Evolutionary conservation across 768 basidiomycete genomes (phyloP), one percentile per base, ranked within the genome.

Genomic region (Pleurotus ostreatus): DNA sequence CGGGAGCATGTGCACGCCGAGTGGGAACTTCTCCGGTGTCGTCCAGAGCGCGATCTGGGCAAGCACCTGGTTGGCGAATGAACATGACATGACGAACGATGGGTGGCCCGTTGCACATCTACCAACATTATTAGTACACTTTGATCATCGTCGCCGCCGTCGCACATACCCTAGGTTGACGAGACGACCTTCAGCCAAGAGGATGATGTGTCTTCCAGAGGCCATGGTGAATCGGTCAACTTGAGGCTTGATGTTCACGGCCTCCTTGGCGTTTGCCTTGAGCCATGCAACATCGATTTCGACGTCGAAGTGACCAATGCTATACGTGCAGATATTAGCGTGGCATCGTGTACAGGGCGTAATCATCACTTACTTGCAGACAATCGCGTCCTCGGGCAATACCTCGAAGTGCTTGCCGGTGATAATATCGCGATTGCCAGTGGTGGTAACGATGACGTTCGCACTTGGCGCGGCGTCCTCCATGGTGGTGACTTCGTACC

Each of bases 41-140:
- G 92, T 95, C 94, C 94, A 99, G 70, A 99, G 87, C 20, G 94
- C 95, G 67, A 99, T 98, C 77, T 97, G 95, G 26, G 96, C 96
- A 65, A 99, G 82, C 60, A 94, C 92, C 75, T 99, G 97, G 83
- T 99, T 99, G 70, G 93, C 76, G 81, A 99, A 99, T 43, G 97
- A 99, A 81, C 95, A 98, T 15, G 96, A 98, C 97, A 99, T 99
- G 77, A 99, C 97, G 75, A 95, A 98, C 44, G 96, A 98, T 37
- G 97, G 96, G 75, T 99, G 96, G 56, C 96, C 96, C 63, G 96
- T 98, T 40, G 94, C 96, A 73, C 96, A 98, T 55, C 88, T 89
- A 49, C 49, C 46, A n/a, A 9, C 30, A 9, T 11, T 34, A 9
- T 34, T 8, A 34, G 7, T 9, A 34, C 8, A 9, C 8, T 9